Base-by-base conservation (phyloP, 176 grass and related monocot genomes). In the Ampelocalamus luodianensis region DNA sequence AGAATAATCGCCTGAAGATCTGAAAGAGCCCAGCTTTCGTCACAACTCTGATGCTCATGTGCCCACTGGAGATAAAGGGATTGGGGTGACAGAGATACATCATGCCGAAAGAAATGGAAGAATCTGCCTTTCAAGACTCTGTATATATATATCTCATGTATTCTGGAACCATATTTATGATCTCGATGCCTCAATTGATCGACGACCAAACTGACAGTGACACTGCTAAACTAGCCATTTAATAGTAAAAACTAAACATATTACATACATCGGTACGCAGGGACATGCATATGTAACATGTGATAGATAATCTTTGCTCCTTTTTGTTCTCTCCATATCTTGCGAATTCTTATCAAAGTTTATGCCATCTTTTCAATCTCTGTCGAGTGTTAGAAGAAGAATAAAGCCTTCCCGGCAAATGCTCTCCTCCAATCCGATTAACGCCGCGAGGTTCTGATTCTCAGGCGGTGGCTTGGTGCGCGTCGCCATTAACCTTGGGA, bases 401-500 rank as follows among this genome's bases (percentile, higher is more conserved):
- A 73, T 22, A 82, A 86, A 49, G 56, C 5, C 3, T 50, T 2
- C 44, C 51, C 9, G n/a, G 8, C 27, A 37, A 76, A 90, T 61
- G 68, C 68, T 82, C 48, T 73, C 61, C 20, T 83, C 84, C 67
- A 79, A 71, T 86, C 39, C 44, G 61, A 64, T 64, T 8, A 72
- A n/a, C 22, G 48, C 29, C 65, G 38, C 40, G 65, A 83, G 58
- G 74, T 68, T 79, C 74, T 0, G 79, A 80, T 80, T 87, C 89
- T 87, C 85, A 91, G 50, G 76, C n/a, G 63, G 24, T 75, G 73
- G 79, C 59, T 11, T 79, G 81, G 73, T 77, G 89, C 18, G 67
- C 83, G 43, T 80, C 88, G 68, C 37, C 36, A 61, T 74, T 13
- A 10, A 27, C 75, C 91, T 92, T 96, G 63, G 91, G 78, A 5